Base-by-base conservation (phyloP, 192 early-diverging fungal species). In the Backusella tarrabulga region DNA sequence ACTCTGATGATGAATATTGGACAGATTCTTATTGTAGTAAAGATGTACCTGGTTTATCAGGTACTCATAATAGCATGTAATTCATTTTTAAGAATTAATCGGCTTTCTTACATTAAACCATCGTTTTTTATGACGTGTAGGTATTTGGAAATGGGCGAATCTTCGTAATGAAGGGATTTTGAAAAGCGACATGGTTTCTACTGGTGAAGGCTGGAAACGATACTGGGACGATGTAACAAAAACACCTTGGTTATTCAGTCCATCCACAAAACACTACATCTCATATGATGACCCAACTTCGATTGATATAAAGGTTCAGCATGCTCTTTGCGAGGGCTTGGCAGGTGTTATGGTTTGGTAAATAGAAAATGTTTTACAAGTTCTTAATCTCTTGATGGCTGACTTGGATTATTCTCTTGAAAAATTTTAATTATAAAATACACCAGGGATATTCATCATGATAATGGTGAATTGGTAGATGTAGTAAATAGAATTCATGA, bases 231-330 rank as follows among this genome's bases (percentile, higher is more conserved):
- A 85, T 17, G 56, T 70, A 50, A 77, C 87, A 15, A 73, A 87
- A 36, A 88, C 87, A 23, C 89, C 89, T 35, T 88, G 89, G 84
- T 73, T 86, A 75, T 89, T 87, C 63, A 89, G 90, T 66, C 82
- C 87, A 11, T 76, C 83, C 8, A 85, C 83, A 75, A 89, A 90
- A 42, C 84, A 87, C 7, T 95, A 90, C 71, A 87, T 95, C 42
- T 92, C 92, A 11, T 95, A 94, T 76, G 94, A 95, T 73, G 94
- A 95, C 75, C 83, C 87, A n/a, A 77, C 84, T 38, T 93, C 92
- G 2, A 40, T 94, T 6, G 78, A 80, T 6, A 76, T 82, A 63
- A 95, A 95, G 77, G 87, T 92, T 9, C 83, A 87, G 3, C 84
- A 86, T 80, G 89, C 87, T 21, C 76, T 80, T 19, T 72, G 74